These are phyloP conservation scores for Solanum hybrid DNA, from an alignment of 305 asterid species.

Conservation along the genomic window DNA sequence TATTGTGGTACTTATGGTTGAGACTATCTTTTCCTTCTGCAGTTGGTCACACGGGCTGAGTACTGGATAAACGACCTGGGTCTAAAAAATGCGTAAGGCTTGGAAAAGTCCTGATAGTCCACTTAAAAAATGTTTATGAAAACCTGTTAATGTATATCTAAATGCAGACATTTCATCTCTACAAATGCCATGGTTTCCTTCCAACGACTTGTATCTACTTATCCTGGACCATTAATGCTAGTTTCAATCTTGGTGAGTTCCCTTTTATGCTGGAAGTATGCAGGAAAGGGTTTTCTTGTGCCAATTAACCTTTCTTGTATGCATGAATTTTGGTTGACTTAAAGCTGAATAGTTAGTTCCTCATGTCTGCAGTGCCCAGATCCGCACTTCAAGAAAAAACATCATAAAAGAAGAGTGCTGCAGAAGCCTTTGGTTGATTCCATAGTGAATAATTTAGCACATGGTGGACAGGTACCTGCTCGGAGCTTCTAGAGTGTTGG, in stretches of 20 bases:
- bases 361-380: conserved; percentile 76
- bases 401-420: conserved; percentile 80
- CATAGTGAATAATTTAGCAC: conserved; percentile 39
- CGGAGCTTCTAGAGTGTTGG: not conserved
- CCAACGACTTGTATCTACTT: conserved; percentile 57
- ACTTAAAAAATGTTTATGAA: conserved; percentile 8
- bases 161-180: conserved; percentile 71
- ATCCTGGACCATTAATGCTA: conserved; percentile 75
- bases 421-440: conserved; percentile 82
- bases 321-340: not conserved
- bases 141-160: conserved; percentile 16
- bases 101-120: conserved; percentile 11
- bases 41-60: conserved; percentile 85
- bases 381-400: conserved; percentile 85
- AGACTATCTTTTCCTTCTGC: conserved; percentile 16
- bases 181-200: conserved; percentile 80
- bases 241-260: conserved; percentile 80
- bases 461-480: conserved; percentile 61
- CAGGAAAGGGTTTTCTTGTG: not conserved
- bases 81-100: conserved; percentile 66
- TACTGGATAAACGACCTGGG: conserved; percentile 66
- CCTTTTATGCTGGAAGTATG: conserved; percentile 11
- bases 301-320: not conserved
- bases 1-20: conserved; percentile 8
- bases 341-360: conserved; percentile 4